These are phyloP conservation scores for Aphanomyces astaci DNA, from an alignment of 352 stramenopile species.

Conservation along the genomic window DNA sequence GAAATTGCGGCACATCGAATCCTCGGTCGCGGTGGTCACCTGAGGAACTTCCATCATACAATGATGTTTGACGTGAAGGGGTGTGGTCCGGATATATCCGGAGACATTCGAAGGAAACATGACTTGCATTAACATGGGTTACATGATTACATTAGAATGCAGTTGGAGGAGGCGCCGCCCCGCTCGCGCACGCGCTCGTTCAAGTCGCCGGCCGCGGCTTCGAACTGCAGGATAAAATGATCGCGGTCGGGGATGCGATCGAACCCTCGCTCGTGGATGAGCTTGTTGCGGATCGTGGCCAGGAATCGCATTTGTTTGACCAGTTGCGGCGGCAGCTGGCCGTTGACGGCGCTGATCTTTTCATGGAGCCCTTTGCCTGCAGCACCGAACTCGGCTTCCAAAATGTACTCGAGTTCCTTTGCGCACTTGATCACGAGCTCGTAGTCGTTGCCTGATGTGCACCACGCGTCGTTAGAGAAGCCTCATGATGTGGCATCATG, in stretches of 20 bases:
- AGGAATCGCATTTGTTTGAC: conserved; percentile 67
- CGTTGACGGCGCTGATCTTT: conserved; percentile 45
- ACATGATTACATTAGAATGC: conserved; percentile 4
- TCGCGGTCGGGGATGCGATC: conserved; percentile 44
- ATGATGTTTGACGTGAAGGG: neutral
- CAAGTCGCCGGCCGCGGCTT: conserved; percentile 52
- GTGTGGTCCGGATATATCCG: neutral
- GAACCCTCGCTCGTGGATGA: conserved; percentile 72
- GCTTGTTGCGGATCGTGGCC: conserved; percentile 67
- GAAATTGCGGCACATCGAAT: conserved; percentile 7
- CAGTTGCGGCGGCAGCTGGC: conserved; percentile 37
- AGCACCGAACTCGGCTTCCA: conserved; percentile 58
- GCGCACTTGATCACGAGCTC: conserved; percentile 74
- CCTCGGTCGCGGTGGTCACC: neutral
- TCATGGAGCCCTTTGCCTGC: conserved; percentile 67
- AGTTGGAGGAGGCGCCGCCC: neutral
- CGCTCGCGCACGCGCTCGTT: conserved; percentile 20
- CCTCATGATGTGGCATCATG: neutral
- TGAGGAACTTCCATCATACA: neutral
- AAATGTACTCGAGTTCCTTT: conserved; percentile 68
- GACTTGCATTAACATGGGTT: neutral
- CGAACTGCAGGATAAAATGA: conserved; percentile 56
- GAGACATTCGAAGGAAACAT: too few species aligned
- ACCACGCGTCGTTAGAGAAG: neutral
- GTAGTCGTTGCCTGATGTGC: conserved; percentile 59